These are phyloP conservation scores for Pseudopithomyces maydicus DNA, from an alignment of 2,329 filamentous ascomycete genomes.

Conservation along the genomic window DNA sequence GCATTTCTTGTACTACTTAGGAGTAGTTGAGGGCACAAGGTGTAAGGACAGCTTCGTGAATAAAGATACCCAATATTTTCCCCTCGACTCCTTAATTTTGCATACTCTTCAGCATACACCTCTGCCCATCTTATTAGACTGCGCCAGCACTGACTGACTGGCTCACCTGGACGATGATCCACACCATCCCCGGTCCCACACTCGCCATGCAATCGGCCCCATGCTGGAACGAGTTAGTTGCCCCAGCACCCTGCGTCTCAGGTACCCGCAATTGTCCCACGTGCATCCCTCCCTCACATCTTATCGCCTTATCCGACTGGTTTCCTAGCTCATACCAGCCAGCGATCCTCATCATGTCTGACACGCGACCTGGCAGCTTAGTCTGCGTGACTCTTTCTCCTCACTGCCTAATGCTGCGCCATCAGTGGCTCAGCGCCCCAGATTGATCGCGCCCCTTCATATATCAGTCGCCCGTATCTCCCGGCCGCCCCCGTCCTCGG, in stretches of 20 bases:
- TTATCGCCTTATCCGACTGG: slow-evolving; percentile 29
- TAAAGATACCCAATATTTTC: too few species aligned
- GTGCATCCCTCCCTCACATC: slow-evolving; percentile 15
- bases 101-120: background rate
- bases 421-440: slow-evolving; percentile 35
- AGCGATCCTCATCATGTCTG: slow-evolving; percentile 40
- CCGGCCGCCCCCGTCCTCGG: slow-evolving; percentile 7
- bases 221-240: background rate
- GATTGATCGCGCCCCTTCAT: slow-evolving; percentile 21
- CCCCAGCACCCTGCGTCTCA: slow-evolving; percentile 1
- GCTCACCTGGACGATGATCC: background rate
- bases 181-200: background rate
- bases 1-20: background rate
- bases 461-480: slow-evolving; percentile 9
- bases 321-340: slow-evolving; percentile 6
- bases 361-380: slow-evolving; percentile 22
- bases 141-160: background rate
- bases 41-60: background rate
- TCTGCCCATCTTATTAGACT: background rate
- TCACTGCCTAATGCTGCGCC: slow-evolving; percentile 35
- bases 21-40: background rate
- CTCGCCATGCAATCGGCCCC: background rate
- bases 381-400: slow-evolving; percentile 31
- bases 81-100: too few species aligned
- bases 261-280: slow-evolving; percentile 19